Conservation (phyloP, 352 stramenopile species). For the Thraustochytrium striatum region DNA sequence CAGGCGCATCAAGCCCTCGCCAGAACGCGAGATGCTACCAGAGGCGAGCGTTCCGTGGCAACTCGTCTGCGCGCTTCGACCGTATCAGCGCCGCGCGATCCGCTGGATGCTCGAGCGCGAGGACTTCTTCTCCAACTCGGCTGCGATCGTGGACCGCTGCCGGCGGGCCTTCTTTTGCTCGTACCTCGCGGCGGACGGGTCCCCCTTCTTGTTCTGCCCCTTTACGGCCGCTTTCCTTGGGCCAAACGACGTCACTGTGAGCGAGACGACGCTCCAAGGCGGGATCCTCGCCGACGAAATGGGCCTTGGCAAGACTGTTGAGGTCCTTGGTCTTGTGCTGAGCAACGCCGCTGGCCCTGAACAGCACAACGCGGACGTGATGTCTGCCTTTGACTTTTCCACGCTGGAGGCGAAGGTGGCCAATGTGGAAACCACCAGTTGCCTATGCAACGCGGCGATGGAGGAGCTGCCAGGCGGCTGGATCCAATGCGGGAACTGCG, state of each 20-base stretch:
- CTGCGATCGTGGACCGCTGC: background rate
- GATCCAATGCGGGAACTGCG: slow-evolving; percentile 3
- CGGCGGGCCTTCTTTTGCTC: background rate
- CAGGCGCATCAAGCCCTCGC: background rate
- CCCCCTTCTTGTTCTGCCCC: background rate
- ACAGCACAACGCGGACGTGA: background rate
- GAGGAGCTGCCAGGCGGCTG: background rate
- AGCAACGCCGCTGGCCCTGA: slow-evolving; percentile 46
- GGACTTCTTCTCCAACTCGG: background rate
- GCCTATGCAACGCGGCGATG: background rate
- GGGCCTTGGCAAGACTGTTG: slow-evolving; percentile 78
- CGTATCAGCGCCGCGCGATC: slow-evolving; percentile 27
- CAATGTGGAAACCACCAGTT: background rate
- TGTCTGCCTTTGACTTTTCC: background rate
- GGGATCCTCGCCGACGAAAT: slow-evolving; percentile 86
- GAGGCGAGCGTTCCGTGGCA: background rate
- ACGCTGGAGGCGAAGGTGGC: background rate
- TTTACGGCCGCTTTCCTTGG: background rate
- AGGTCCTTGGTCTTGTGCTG: slow-evolving; percentile 63
- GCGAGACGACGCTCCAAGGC: background rate
- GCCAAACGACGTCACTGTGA: background rate
- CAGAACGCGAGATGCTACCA: background rate
- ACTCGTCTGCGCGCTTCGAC: background rate
- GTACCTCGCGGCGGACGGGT: slow-evolving; percentile 9
- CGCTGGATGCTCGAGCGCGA: slow-evolving; percentile 41